Evolutionary conservation across 345 rosid genomes (phyloP).

Genomic region (Cardamine chenopodiifolia): DNA sequence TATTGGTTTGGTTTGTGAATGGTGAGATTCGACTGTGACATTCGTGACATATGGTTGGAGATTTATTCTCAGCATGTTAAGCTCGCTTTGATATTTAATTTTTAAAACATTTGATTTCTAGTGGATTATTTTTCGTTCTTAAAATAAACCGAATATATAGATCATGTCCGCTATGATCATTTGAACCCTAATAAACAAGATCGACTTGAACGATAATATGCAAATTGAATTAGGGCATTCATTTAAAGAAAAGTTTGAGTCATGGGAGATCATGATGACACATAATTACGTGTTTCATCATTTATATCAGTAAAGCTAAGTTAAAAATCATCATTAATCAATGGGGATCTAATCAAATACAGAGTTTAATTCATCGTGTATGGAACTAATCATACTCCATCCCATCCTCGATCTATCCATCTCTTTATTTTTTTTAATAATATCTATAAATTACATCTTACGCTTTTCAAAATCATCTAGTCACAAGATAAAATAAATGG

Average conservation of each 20-base stretch:
- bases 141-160: too few relatives aligned
- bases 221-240: slow-evolving; percentile 10
- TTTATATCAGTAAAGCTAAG: slow-evolving; percentile 16
- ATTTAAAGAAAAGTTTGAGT: background rate
- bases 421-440: too few relatives aligned
- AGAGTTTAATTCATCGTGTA: background rate
- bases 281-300: slow-evolving; percentile 24
- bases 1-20: too few relatives aligned
- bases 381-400: background rate
- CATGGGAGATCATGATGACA: slow-evolving; percentile 20
- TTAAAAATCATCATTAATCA: slow-evolving; percentile 7
- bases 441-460: background rate
- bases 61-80: too few relatives aligned
- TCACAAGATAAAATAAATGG: background rate
- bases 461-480: background rate
- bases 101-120: too few relatives aligned
- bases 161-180: too few relatives aligned
- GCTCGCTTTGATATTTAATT: too few relatives aligned
- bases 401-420: background rate
- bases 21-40: too few relatives aligned
- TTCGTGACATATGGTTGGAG: too few relatives aligned
- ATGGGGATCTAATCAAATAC: background rate
- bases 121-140: too few relatives aligned
- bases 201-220: background rate
- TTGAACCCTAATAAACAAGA: too few relatives aligned